phyloP scores from a whole-genome alignment of 495 filamentous ascomycete genomes.

The Aspergillus carlsbadensis region DNA sequence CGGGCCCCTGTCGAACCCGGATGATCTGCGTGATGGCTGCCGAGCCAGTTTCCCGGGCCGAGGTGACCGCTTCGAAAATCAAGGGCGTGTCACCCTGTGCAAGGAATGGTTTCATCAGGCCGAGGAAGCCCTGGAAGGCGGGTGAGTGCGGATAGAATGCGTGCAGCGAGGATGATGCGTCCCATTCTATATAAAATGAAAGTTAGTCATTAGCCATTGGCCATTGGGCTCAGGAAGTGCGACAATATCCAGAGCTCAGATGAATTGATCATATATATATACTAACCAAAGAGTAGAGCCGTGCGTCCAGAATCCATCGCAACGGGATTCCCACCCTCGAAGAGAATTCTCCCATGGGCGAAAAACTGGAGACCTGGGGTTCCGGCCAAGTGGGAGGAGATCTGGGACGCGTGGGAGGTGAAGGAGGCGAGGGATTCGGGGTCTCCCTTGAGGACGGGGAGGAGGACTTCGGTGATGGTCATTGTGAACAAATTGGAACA shows the following conservation, averaged over 20 bases:
- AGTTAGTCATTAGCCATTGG: no score
- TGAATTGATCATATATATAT: background rate
- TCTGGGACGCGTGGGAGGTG: background rate
- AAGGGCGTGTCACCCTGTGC: background rate
- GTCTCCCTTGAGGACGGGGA: background rate
- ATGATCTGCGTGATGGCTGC: background rate
- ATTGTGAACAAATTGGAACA: background rate
- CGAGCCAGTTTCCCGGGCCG: background rate
- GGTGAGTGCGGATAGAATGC: background rate
- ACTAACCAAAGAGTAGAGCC: background rate
- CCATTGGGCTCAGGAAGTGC: no score
- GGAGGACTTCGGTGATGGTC: constrained; percentile 1
- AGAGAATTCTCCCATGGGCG: background rate
- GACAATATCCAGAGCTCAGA: no score
- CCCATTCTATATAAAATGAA: background rate
- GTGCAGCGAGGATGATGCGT: background rate
- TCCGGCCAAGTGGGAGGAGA: background rate
- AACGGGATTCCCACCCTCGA: background rate
- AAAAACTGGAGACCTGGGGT: background rate
- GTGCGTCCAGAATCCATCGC: background rate
- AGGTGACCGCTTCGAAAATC: background rate
- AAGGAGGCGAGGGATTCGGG: background rate
- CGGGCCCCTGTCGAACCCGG: background rate
- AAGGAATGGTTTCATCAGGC: background rate
- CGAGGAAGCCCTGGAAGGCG: background rate